A percentile compares a stretch with the other conserved stretches of the same genome.
These are phyloP conservation scores for Saraca asoca DNA, from an alignment of 331 rosid genomes.

Conservation along the genomic window DNA sequence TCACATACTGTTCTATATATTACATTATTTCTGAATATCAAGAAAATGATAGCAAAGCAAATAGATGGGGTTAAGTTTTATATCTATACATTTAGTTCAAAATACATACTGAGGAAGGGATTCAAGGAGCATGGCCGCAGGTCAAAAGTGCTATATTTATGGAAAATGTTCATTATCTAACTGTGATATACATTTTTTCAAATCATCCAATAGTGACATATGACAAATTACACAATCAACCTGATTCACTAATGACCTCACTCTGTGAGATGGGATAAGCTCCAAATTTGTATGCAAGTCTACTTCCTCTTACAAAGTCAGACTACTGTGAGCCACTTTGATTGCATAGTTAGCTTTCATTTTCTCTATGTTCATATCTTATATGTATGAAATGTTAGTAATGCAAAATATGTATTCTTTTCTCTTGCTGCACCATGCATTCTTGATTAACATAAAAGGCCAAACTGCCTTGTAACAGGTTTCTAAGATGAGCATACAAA, in stretches of 20 bases:
- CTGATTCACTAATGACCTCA: too few species aligned
- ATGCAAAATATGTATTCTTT: neutral
- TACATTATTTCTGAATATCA: slow-evolving; percentile 1
- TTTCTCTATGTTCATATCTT: slow-evolving; percentile 21
- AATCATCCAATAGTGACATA: neutral
- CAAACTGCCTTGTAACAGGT: slow-evolving; percentile 50
- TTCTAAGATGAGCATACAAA: slow-evolving; percentile 72
- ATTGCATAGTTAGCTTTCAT: neutral
- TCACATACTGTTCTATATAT: slow-evolving; percentile 2
- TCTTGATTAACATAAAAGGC: slow-evolving; percentile 12
- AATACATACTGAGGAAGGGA: too few species aligned
- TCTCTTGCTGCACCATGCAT: slow-evolving; percentile 16
- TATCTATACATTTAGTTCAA: slow-evolving; percentile 18
- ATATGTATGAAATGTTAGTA: slow-evolving; percentile 6
- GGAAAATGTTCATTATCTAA: neutral
- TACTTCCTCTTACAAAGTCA: too few species aligned
- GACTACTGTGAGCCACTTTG: too few species aligned
- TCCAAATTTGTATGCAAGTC: too few species aligned
- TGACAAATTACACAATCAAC: neutral
- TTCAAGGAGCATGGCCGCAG: neutral
- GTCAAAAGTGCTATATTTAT: neutral
- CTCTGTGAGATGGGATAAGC: too few species aligned
- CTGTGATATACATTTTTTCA: neutral
- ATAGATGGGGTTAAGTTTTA: neutral
- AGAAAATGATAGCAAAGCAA: neutral